Evolutionary conservation across 2,329 filamentous ascomycete species (phyloP), one percentile per base, ranked within the genome.

Genomic region (Aureobasidium sp.): DNA sequence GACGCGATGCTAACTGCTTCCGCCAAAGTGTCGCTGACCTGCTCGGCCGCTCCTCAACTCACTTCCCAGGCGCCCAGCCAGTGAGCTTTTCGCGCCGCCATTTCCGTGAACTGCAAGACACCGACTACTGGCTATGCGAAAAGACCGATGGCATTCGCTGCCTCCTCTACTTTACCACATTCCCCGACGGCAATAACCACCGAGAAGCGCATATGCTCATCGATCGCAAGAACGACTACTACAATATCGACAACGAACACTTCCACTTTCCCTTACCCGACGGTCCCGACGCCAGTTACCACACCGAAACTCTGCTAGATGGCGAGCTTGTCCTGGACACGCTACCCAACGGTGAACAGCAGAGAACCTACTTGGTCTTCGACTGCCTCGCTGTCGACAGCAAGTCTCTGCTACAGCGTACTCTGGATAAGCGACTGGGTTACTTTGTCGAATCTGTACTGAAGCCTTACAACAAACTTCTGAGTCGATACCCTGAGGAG

Each of bases 171-270:
- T 86, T 94, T 66, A 91, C 90, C 55, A 78, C 79, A 29, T 81
- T 86, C 45, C 72, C 78, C 6, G 78, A 78, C 60, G 67, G 72
- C 53, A 49, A 49, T 21, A 63, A 64, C 7, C 63, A 57, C 34
- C 50, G 47, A 6, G 91, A 95, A 72, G 83, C 87, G 29, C 89
- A 94, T 71, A 97, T 96, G 77, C 82, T 99, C 62, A 96, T 99
- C 76, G 93, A 99, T 77, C 91, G 94, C 71, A 96, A 92, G 77
- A 97, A 99, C 77, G 91, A 97, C 73, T 99, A 94, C 79, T 96
- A 93, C 83, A 91, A 83, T 70, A 85, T 97, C 64, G 83, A 84
- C 34, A 80, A 83, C 64, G 78, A 78, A 59, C 82, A 78, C 62
- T 81, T 97, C 29, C 91, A 96, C 73, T 92, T 97, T 67, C 94